Percentiles rank a stretch among this genome's conserved stretches.
phyloP scores from a whole-genome alignment of 1,139 yeast genomes.

The Martiniozyma asiatica region DNA sequence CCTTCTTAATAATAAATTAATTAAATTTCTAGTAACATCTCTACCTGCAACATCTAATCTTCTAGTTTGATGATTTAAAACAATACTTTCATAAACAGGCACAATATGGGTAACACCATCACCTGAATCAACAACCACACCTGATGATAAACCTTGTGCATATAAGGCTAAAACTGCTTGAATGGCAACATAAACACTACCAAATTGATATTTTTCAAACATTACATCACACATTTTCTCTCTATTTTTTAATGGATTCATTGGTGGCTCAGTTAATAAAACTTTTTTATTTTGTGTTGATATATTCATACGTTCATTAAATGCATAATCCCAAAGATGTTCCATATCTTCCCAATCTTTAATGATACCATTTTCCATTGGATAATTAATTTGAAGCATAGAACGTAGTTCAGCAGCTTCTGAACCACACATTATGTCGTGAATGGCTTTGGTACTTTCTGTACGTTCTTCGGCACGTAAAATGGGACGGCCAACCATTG shows the following conservation, averaged over 20 bases:
- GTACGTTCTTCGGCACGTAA: constrained; percentile 90
- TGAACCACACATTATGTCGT: constrained; percentile 95
- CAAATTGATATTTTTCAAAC: constrained; percentile 93
- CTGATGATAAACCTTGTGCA: constrained; percentile 89
- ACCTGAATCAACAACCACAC: constrained; percentile 99
- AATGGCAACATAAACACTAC: constrained; percentile 95
- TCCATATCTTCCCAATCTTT: constrained; percentile 99
- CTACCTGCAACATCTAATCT: constrained; percentile 97
- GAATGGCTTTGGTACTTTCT: constrained; percentile 44
- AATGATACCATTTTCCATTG: constrained; percentile 98
- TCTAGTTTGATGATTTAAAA: constrained; percentile 81
- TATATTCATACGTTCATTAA: constrained; percentile 77
- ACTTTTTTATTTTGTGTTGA: constrained; percentile 72
- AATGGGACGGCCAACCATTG: constrained; percentile 96
- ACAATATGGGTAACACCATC: constrained; percentile 93
- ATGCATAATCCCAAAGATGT: constrained; percentile 95
- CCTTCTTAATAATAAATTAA: constrained; percentile 79
- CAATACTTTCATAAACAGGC: constrained; percentile 95
- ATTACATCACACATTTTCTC: constrained; percentile 93
- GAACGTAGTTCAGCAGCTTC: constrained; percentile 91
- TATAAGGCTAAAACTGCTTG: constrained; percentile 95
- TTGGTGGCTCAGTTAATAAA: constrained; percentile 90
- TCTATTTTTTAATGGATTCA: constrained; percentile 89
- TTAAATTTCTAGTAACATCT: constrained; percentile 90
- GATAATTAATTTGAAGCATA: constrained; percentile 81